Evolutionary conservation across 2,329 filamentous ascomycete genomes (phyloP).

Genomic region (Capronia americana): DNA sequence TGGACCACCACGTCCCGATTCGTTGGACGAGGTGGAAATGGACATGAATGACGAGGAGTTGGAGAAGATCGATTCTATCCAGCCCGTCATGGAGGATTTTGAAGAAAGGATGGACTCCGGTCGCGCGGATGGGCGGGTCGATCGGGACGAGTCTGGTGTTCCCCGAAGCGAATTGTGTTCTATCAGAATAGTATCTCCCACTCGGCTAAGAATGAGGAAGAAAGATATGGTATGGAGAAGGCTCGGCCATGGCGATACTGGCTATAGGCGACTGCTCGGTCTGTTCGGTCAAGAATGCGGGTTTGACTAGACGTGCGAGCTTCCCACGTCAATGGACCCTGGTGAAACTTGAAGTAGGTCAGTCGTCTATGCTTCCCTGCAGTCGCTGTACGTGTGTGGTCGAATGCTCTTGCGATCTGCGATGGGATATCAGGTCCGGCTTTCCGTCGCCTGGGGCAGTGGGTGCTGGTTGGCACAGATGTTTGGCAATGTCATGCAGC

Average conservation of each 20-base stretch:
- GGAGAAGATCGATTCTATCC: not conserved
- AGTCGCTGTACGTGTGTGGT: not conserved
- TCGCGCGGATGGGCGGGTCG: too few relatives aligned
- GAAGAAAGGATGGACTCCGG: not conserved
- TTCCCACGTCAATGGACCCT: not conserved
- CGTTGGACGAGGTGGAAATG: not conserved
- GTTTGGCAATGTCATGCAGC: not conserved
- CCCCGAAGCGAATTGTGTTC: not conserved
- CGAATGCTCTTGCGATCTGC: too few relatives aligned
- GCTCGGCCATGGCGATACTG: not conserved
- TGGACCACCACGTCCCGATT: not conserved
- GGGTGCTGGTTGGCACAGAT: not conserved
- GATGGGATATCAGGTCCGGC: not conserved
- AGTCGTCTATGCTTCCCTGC: not conserved
- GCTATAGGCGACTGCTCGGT: not conserved
- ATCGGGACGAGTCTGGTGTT: not conserved
- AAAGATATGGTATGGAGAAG: not conserved
- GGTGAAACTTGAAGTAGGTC: not conserved
- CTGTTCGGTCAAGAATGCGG: not conserved
- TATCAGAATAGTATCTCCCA: not conserved
- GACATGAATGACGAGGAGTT: not conserved
- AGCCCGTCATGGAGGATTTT: not conserved
- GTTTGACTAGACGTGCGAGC: not conserved
- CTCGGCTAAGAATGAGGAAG: not conserved
- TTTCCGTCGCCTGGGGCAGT: not conserved